Evolutionary conservation across 2,329 filamentous ascomycete genomes (phyloP).

Genomic region (Hortaea werneckii): DNA sequence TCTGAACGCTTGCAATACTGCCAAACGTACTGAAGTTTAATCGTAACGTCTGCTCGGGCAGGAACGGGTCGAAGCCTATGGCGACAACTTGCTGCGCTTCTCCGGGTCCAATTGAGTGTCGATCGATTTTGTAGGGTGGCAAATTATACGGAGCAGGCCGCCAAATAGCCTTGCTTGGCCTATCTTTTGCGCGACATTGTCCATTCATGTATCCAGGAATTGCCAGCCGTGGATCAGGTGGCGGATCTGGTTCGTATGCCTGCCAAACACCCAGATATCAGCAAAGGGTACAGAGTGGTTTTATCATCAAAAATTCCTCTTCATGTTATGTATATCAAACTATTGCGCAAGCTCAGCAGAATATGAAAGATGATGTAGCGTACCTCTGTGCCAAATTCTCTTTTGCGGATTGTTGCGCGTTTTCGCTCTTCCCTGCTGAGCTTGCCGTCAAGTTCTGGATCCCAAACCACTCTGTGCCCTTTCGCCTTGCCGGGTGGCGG

Average conservation of each 20-base stretch:
- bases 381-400: constrained; percentile 32
- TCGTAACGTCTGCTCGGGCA: constrained; percentile 59
- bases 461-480: constrained; percentile 51
- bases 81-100: constrained; percentile 87
- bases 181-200: constrained; percentile 38
- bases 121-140: constrained; percentile 69
- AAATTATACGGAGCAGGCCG: constrained; percentile 68
- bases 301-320: constrained; percentile 11
- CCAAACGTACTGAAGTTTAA: constrained; percentile 72
- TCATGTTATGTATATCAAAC: constrained; percentile 23
- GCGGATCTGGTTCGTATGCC: constrained; percentile 55
- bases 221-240: constrained; percentile 70
- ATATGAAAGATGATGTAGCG: constrained; percentile 26
- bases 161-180: constrained; percentile 59
- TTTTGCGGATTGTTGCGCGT: constrained; percentile 24
- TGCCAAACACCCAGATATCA: constrained; percentile 38
- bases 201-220: constrained; percentile 50
- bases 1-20: constrained; percentile 81
- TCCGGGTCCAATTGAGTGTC: constrained; percentile 76
- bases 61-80: constrained; percentile 89
- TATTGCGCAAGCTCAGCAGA: constrained; percentile 29
- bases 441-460: constrained; percentile 52
- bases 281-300: constrained; percentile 31
- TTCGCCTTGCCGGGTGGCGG: constrained; percentile 42
- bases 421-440: constrained; percentile 47